Percentiles rank a stretch among this genome's conserved stretches.
phyloP scores from a whole-genome alignment of 2,329 filamentous ascomycete genomes.

The Aureobasidium vineae region DNA sequence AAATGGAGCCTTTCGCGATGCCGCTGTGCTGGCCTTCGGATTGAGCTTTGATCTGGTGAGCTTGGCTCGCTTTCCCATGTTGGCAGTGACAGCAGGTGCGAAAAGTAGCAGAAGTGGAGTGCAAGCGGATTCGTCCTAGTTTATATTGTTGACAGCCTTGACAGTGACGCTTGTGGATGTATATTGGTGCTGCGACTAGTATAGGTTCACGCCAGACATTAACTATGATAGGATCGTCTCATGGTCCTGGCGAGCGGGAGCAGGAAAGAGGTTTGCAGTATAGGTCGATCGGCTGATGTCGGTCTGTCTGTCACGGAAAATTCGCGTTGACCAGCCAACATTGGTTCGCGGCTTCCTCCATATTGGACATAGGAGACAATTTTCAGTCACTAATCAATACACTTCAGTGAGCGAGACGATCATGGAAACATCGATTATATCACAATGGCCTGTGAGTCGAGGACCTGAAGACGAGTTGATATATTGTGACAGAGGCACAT shows the following conservation, averaged over 20 bases:
- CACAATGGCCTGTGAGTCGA: not conserved
- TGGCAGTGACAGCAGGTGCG: not conserved
- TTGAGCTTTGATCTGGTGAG: not conserved
- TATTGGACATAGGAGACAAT: not conserved
- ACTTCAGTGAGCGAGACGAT: no score
- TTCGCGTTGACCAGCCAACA: constrained; percentile 17
- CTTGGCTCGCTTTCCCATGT: not conserved
- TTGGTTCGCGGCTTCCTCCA: constrained; percentile 5
- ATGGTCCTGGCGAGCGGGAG: not conserved
- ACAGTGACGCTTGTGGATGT: not conserved
- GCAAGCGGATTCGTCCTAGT: not conserved
- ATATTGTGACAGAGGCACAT: not conserved
- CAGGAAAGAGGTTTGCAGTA: not conserved
- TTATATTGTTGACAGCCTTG: not conserved
- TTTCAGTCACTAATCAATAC: not conserved
- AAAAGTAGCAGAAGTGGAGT: not conserved
- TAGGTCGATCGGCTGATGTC: not conserved
- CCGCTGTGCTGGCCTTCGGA: not conserved
- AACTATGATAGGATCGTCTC: not conserved
- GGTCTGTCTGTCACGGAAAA: not conserved
- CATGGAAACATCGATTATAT: not conserved
- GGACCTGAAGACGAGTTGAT: not conserved
- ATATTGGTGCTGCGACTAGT: not conserved
- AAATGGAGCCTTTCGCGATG: not conserved
- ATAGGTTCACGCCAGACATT: not conserved